Evolutionary conservation across 2,329 filamentous ascomycete species (phyloP), one percentile per base, ranked within the genome.

Genomic region (Neocatenulostroma microsporum): DNA sequence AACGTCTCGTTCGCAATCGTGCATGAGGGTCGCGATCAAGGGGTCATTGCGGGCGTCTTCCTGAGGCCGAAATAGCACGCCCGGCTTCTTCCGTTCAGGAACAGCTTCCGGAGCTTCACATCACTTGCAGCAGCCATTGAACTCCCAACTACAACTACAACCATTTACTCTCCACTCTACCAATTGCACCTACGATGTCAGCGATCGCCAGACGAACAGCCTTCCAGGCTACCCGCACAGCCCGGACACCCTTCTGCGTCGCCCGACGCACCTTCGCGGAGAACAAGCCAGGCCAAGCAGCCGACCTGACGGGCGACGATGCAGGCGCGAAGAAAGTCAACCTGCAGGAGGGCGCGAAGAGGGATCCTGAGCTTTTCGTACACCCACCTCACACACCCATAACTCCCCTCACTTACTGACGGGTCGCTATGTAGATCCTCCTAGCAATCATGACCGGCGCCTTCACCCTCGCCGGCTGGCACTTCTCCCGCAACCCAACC

Each of bases 381-480:
- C 50, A 75, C 40, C 36, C 9, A 12, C 8, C 19, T 11, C 13
- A 31, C 19, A 31, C 17, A 12, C 27, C 19, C 20, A 19, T 23
- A 6, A 17, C 34, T 17, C n/a, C 21, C 30, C 21, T 29, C 27
- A 17, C 1, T 17, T 41, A 31, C 56, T 13, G 5, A 34, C n/a
- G 13, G 11, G 9, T 19, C n/a, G 13, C 3, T 11, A 3, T 12
- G 26, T 18, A 96, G 91, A 79, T 96, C 58, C 82, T 98, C 50
- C 76, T 88, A 48, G 84, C 78, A 59, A 80, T 96, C 63, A 94
- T 96, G 86, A 80, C 82, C 55, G 80, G 81, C 62, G 83, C 85
- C 55, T 83, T 95, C 59, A 80, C 80, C 58, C 79, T 91, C 55
- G 89, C 85, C 51, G 89, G 89, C 62, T 94, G 80, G 78, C 86